These are phyloP conservation scores for Curvularia eragrostidis DNA, from an alignment of 2,329 filamentous ascomycete genomes.

Conservation along the genomic window DNA sequence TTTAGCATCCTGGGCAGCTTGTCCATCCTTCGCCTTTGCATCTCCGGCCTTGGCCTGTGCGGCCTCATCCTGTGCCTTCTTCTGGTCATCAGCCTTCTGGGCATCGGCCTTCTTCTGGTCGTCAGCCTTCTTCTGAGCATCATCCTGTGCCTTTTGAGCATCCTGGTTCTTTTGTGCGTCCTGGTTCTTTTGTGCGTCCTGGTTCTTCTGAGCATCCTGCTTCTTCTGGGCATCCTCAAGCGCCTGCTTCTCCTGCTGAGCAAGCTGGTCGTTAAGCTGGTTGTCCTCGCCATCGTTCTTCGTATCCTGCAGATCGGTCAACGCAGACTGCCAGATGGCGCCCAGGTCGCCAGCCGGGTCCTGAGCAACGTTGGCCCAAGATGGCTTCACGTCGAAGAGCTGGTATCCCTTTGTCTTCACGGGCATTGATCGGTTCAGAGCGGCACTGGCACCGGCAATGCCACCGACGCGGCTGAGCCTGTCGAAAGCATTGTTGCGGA, in stretches of 20 bases:
- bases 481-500: slow-evolving; percentile 26
- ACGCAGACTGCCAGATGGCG: slow-evolving; percentile 34
- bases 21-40: neutral
- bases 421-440: slow-evolving; percentile 18
- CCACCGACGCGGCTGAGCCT: slow-evolving; percentile 20
- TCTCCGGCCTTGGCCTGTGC: neutral
- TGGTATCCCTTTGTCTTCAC: slow-evolving; percentile 36
- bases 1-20: neutral
- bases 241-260: slow-evolving; percentile 28
- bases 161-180: slow-evolving; percentile 7
- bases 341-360: slow-evolving; percentile 41
- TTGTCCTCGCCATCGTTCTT: slow-evolving; percentile 34
- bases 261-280: slow-evolving; percentile 31
- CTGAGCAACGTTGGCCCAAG: slow-evolving; percentile 33
- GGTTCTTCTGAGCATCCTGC: slow-evolving; percentile 7
- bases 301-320: slow-evolving; percentile 35
- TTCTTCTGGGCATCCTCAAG: slow-evolving; percentile 16
- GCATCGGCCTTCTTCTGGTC: slow-evolving; percentile 10
- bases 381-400: slow-evolving; percentile 37
- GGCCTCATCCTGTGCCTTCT: neutral
- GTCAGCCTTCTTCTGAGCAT: slow-evolving; percentile 9
- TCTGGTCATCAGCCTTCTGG: neutral
- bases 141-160: slow-evolving; percentile 2
- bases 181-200: slow-evolving; percentile 1
- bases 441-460: slow-evolving; percentile 24